Evolutionary conservation across 352 stramenopile species (phyloP).

Genomic region (Pythium phragmiticola): DNA sequence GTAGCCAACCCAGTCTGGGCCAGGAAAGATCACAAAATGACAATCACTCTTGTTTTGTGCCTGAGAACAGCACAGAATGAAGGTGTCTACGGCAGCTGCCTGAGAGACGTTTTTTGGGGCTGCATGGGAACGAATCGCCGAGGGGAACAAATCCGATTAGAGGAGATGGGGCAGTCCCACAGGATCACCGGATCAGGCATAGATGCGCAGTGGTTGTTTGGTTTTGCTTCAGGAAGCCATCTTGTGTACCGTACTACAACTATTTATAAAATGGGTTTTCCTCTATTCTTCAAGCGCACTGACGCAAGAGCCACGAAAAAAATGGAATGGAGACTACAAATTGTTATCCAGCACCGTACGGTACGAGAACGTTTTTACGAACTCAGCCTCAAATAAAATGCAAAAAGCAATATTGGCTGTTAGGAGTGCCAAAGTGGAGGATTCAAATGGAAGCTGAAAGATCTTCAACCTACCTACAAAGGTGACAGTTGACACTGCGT

Average conservation of each 20-base stretch:
- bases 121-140: conserved; percentile 7
- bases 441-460: too few relatives aligned
- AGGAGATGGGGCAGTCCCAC: not conserved
- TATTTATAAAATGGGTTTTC: not conserved
- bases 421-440: too few relatives aligned
- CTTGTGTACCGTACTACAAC: not conserved
- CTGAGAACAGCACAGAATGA: conserved; percentile 6
- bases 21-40: not conserved
- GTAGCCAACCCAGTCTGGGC: not conserved
- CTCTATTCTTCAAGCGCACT: not conserved
- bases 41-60: not conserved
- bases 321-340: not conserved
- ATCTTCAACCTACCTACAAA: too few relatives aligned
- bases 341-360: not conserved
- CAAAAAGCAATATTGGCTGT: too few relatives aligned
- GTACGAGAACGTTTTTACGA: not conserved
- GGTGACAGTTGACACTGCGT: not conserved
- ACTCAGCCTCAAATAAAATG: too few relatives aligned
- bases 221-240: conserved; percentile 19
- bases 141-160: not conserved
- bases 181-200: not conserved
- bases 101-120: conserved; percentile 4
- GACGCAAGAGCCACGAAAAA: conserved; percentile 5
- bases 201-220: conserved; percentile 1
- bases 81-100: not conserved